A percentile compares a stretch with the other conserved stretches of the same genome.
Evolutionary conservation across 2,329 filamentous ascomycete species (phyloP).

Genomic region (Colletotrichum endophyticum): DNA sequence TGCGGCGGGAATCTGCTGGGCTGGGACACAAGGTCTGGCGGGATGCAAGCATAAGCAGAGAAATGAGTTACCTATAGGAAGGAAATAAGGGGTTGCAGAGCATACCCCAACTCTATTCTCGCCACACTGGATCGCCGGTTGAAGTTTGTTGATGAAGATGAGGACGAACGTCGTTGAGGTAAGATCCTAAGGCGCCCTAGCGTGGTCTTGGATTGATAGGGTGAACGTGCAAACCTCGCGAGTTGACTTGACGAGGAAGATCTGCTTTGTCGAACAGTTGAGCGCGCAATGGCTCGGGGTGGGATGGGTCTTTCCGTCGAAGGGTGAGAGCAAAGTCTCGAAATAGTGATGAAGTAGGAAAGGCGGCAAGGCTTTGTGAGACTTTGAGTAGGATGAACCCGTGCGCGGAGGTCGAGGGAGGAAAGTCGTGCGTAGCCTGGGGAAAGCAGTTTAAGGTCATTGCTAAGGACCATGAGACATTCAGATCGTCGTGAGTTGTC

Average conservation of each 20-base stretch:
- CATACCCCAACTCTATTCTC: no score
- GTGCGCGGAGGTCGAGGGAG: not conserved
- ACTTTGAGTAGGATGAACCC: not conserved
- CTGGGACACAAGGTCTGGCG: no score
- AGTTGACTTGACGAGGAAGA: not conserved
- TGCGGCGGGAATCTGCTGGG: not conserved
- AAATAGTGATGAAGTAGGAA: not conserved
- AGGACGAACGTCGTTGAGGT: not conserved
- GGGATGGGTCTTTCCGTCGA: not conserved
- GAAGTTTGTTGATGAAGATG: no score
- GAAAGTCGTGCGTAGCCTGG: not conserved
- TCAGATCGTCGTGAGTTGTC: not conserved
- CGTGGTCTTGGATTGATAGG: not conserved
- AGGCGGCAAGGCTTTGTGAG: not conserved
- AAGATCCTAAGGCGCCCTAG: not conserved
- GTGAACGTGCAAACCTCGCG: not conserved
- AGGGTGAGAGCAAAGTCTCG: not conserved
- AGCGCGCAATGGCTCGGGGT: not conserved
- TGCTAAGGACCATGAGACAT: not conserved
- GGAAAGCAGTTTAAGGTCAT: not conserved
- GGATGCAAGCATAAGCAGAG: no score
- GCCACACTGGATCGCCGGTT: no score
- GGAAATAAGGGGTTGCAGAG: no score
- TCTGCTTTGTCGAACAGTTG: not conserved
- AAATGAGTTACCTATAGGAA: no score